phyloP scores from a whole-genome alignment of 164 flowering plant genomes.

The Vitis vinifera region ASM3070453v1 NC_081812.1:21683501-21684000 shows the following conservation, averaged over 20 bases:
- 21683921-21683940: neutral
- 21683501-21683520: slow-evolving; percentile 53
- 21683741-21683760: slow-evolving; percentile 60
- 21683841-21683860: slow-evolving; percentile 82
- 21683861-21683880: slow-evolving; percentile 60
- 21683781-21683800: neutral
- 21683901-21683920: neutral
- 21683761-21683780: slow-evolving; percentile 41
- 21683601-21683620: neutral
- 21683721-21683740: slow-evolving; percentile 36
- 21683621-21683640: neutral
- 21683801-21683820: neutral
- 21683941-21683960: slow-evolving; percentile 63
- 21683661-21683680: slow-evolving; percentile 75
- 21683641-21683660: slow-evolving; percentile 37
- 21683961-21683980: slow-evolving; percentile 85
- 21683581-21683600: neutral
- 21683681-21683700: slow-evolving; percentile 57
- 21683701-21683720: slow-evolving; percentile 67
- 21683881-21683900: slow-evolving; percentile 46
- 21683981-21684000: slow-evolving; percentile 86
- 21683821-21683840: slow-evolving; percentile 27
- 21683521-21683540: slow-evolving; percentile 72
- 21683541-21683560: slow-evolving; percentile 70
- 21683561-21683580: slow-evolving; percentile 17